phyloP scores from a whole-genome alignment of 805 yeast genomes.

The Cyberlindnera euphorbiae region DNA sequence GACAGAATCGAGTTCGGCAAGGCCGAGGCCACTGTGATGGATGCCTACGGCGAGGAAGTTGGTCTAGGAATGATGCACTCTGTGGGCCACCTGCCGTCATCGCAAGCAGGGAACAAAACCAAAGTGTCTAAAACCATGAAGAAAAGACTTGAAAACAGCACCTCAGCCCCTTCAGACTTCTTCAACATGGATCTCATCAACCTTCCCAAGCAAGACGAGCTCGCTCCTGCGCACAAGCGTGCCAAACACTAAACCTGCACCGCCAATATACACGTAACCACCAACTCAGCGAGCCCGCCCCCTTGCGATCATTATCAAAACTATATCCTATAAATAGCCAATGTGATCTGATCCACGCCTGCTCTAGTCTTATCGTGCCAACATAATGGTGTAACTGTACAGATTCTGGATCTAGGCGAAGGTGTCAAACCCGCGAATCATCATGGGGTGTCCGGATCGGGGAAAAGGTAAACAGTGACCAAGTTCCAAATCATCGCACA shows the following conservation, averaged over 20 bases:
- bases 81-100: neutral
- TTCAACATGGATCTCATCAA: conserved; percentile 22
- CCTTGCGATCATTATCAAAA: no score
- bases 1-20: conserved; percentile 82
- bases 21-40: conserved; percentile 56
- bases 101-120: conserved; percentile 47
- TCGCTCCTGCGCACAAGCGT: no score
- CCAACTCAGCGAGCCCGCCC: no score
- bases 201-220: conserved; percentile 7
- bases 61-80: conserved; percentile 67
- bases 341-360: no score
- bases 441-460: conserved; percentile 10
- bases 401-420: no score
- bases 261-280: no score
- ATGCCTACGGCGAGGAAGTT: conserved; percentile 72
- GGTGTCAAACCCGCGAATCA: neutral
- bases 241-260: no score
- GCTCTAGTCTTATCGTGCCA: no score
- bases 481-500: neutral
- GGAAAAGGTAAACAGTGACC: conserved; percentile 21
- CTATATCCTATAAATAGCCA: no score
- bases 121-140: conserved; percentile 60
- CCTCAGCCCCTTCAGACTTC: conserved; percentile 7
- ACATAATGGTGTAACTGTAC: no score
- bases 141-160: conserved; percentile 32